These are phyloP conservation scores for Ceratocystis albifundus DNA, from an alignment of 2,329 filamentous ascomycete species.

Conservation along the genomic window DNA sequence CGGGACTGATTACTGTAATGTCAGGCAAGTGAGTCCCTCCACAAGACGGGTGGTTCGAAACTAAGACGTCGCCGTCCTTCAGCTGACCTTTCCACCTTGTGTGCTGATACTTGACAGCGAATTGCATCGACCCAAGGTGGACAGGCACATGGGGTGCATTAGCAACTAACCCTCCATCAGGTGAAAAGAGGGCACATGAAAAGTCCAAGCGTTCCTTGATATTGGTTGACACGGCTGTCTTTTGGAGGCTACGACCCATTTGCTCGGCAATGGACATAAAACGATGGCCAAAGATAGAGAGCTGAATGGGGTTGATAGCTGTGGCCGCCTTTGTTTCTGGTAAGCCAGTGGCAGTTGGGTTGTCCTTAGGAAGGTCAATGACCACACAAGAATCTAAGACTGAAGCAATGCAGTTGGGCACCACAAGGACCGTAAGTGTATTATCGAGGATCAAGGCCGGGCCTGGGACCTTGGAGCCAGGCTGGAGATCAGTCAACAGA, in stretches of 20 bases:
- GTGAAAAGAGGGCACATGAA: constrained; percentile 69
- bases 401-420: constrained; percentile 62
- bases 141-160: constrained; percentile 73
- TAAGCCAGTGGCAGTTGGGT: not conserved
- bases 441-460: constrained; percentile 80
- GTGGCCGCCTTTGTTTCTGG: not conserved
- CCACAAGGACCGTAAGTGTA: constrained; percentile 84
- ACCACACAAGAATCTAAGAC: constrained; percentile 80
- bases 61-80: constrained; percentile 67
- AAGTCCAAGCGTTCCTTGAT: constrained; percentile 76
- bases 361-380: constrained; percentile 45
- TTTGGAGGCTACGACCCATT: constrained; percentile 69
- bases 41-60: constrained; percentile 73
- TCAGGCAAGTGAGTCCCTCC: constrained; percentile 75
- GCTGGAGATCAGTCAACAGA: constrained; percentile 60
- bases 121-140: constrained; percentile 72
- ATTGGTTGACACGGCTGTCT: constrained; percentile 70
- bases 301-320: constrained; percentile 54
- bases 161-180: constrained; percentile 61
- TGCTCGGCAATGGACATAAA: constrained; percentile 83
- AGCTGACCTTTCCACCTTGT: constrained; percentile 68
- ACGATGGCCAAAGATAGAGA: constrained; percentile 68
- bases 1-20: constrained; percentile 69
- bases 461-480: constrained; percentile 62
- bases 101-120: constrained; percentile 65